Base-by-base conservation (phyloP, 257 asterid species). In the Rubia yunnanensis region DNA sequence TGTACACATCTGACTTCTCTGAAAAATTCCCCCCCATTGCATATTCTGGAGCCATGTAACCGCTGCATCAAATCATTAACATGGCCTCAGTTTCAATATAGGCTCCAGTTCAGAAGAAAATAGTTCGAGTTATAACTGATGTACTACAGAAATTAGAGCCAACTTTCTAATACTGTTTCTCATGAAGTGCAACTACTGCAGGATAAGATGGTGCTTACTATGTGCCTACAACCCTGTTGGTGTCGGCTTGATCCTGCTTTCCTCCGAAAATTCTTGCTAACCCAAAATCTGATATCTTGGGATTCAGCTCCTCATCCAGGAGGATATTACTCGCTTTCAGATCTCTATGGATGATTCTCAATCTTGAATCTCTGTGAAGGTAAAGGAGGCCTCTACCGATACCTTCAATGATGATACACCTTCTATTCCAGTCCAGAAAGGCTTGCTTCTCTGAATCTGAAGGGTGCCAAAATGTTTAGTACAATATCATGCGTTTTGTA, bases 281-380 rank as follows among this genome's bases (percentile, higher is more conserved):
- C 56, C 56, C 56, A 9, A 50, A 50, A 20, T 50, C 56, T 15
- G 56, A 50, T 50, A 50, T 50, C 27, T 50, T 50, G 13, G 56
- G 56, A 8, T 50, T 50, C 17, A 50, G 56, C 56, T 50, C 56
- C 27, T 50, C 56, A 22, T 50, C 56, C 10, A 50, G 56, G 27
- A 50, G 56, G 56, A 50, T 50, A 20, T 50, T 50, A 20, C 56
- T 50, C 10, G 56, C 56, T 50, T 50, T 50, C 14, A 50, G 56
- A 20, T 50, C 56, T 50, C 56, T 50, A 50, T 50, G 56, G 56
- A 50, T 50, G 56, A 50, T 50, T 20, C 56, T 50, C 56, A 50
- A 9, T 22, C 56, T 50, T 50, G 56, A 50, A 50, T 50, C 56
- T 50, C 56, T 20, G 56, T 50, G 56, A 50, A 50, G 56, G 56